Evolutionary conservation across 2,329 filamentous ascomycete species (phyloP), one percentile per base, ranked within the genome.

Genomic region (Colletotrichum destructivum): DNA sequence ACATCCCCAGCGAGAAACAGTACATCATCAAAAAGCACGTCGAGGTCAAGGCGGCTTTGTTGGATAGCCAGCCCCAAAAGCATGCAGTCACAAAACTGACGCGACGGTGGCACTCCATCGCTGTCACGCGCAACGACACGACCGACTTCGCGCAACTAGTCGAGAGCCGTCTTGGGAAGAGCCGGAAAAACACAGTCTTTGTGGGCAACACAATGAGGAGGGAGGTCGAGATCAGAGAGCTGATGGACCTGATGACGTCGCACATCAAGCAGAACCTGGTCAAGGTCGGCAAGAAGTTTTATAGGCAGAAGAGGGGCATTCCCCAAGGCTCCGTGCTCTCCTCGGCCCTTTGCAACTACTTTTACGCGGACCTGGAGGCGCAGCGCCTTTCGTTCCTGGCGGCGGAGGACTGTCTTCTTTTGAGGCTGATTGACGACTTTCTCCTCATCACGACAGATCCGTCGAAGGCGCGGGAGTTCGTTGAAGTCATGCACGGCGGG

Each of bases 241-340:
- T 98, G 23, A 83, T 97, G 52, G 83, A 85, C n/a, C 86, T 98
- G 6, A 84, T 98, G 11, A 82, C 88, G 21, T 89, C 96, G 74
- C 96, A 99, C 78, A 88, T 99, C n/a, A 87, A 91, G 73, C 87
- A 91, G 71, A 98, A 98, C 78, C 85, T 98, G 35, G 90, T 99
- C 77, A 94, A 93, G 78, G 92, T 98, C 49, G 95, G 95, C 59
- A 96, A 95, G 82, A 94, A 92, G 75, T 95, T 91, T 79, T 98
- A 96, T 79, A 89, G 94, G 31, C 96, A 99, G 80, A 96, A 91
- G 80, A 85, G 88, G 26, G 96, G 96, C 16, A 98, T 99, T 49
- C 95, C 96, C 0, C 96, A 99, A 80, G 96, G 96, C 9, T 98
- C 95, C 0, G 88, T 98, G 1, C 80, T 99, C 6, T 98, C 95